phyloP scores from a whole-genome alignment of 352 stramenopile species.

The Thraustochytrium striatum region DNA sequence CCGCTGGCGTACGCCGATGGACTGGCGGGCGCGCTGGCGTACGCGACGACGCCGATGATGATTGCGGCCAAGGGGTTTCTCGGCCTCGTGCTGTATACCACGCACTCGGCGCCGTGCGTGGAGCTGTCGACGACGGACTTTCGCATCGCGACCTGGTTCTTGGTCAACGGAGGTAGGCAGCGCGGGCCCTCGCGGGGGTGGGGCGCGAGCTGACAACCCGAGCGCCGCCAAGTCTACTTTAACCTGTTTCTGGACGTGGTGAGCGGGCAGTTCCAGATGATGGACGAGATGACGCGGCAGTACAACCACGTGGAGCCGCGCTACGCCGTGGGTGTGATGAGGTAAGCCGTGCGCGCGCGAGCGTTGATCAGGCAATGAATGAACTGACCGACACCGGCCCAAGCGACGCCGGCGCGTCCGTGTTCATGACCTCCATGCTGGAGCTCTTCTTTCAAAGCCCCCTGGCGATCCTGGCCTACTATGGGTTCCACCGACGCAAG shows the following conservation, averaged over 20 bases:
- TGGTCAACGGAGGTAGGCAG: slow-evolving; percentile 1
- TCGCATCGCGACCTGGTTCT: not conserved
- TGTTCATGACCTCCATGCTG: slow-evolving; percentile 10
- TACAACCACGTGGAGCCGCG: not conserved
- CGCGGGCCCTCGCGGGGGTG: not conserved
- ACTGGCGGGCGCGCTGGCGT: not conserved
- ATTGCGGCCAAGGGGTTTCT: not conserved
- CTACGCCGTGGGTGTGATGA: not conserved
- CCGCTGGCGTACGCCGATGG: not conserved
- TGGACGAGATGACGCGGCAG: slow-evolving; percentile 1
- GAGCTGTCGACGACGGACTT: not conserved
- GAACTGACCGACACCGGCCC: not conserved
- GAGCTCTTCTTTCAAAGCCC: slow-evolving; percentile 31
- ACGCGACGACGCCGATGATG: slow-evolving; percentile 29
- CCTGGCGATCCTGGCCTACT: not conserved
- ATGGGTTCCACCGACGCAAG: not conserved
- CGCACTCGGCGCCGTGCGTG: not conserved
- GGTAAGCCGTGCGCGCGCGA: not conserved
- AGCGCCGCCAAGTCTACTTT: not conserved
- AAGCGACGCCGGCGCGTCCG: not conserved
- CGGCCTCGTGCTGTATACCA: not conserved
- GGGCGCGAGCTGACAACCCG: not conserved
- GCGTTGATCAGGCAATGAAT: not conserved
- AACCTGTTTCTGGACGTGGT: slow-evolving; percentile 26
- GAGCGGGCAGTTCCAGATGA: slow-evolving; percentile 7